Evolutionary conservation across 306 rosid species (phyloP).

Genomic region (Rubus parviflorus): DNA sequence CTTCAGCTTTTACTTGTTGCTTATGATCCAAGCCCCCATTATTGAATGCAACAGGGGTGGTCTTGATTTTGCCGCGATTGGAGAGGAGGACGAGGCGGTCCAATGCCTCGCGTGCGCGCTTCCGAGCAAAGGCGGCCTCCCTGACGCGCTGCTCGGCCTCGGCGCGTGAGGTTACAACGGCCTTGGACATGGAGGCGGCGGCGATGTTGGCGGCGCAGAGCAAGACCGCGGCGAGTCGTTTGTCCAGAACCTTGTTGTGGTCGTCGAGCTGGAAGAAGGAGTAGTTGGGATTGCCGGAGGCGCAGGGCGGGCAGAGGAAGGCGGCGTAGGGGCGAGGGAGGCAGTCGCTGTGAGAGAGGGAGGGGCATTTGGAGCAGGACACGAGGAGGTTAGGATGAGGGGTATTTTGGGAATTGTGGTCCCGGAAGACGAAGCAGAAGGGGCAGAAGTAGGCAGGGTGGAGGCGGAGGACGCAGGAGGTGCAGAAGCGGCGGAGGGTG

Average conservation of each 20-base stretch:
- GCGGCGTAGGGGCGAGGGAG: conserved; percentile 45
- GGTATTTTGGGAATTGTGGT: conserved; percentile 35
- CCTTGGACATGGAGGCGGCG: conserved; percentile 38
- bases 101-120: conserved; percentile 62
- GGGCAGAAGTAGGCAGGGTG: conserved; percentile 73
- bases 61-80: background rate
- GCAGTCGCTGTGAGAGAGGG: conserved; percentile 67
- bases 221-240: conserved; percentile 36
- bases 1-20: conserved; percentile 20
- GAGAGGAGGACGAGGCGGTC: conserved; percentile 31
- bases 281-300: conserved; percentile 38
- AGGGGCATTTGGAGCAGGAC: conserved; percentile 66
- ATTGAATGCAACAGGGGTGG: background rate
- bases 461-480: conserved; percentile 80
- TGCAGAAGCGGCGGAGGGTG: conserved; percentile 61
- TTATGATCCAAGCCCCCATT: conserved; percentile 8
- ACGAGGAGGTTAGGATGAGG: conserved; percentile 18
- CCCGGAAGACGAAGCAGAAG: conserved; percentile 56
- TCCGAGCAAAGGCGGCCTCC: conserved; percentile 57
- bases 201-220: conserved; percentile 73
- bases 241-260: conserved; percentile 27
- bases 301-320: conserved; percentile 62
- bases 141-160: conserved; percentile 52
- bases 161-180: conserved; percentile 27
- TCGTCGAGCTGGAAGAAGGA: conserved; percentile 51